A percentile compares a stretch with the other conserved stretches of the same genome.
These are phyloP conservation scores for Ceratocystis smalleyi DNA, from an alignment of 2,329 filamentous ascomycete species.

Conservation along the genomic window DNA sequence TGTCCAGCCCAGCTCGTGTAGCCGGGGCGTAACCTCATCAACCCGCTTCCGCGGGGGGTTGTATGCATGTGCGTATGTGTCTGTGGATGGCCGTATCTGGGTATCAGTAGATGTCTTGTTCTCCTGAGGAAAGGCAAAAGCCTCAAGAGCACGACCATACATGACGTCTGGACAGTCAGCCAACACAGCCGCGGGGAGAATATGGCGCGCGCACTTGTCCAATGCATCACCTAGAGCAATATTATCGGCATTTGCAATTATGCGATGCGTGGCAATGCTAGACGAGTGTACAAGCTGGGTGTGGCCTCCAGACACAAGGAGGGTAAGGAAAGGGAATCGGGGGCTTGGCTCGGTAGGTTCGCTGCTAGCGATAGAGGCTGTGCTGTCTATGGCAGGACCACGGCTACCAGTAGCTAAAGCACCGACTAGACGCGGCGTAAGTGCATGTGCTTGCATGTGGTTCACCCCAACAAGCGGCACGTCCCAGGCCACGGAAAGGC, in stretches of 20 bases:
- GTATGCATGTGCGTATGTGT: conserved; percentile 34
- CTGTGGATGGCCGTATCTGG: conserved; percentile 1
- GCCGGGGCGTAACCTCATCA: conserved; percentile 38
- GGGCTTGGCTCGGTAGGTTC: not conserved
- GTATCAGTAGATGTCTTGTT: conserved; percentile 6
- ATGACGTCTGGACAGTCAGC: conserved; percentile 45
- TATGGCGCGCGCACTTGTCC: conserved; percentile 67
- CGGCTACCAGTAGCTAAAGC: conserved; percentile 32
- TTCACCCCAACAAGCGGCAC: conserved; percentile 75
- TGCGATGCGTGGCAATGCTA: conserved; percentile 50
- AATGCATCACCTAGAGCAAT: conserved; percentile 80
- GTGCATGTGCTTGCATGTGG: conserved; percentile 93
- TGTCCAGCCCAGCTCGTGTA: conserved; percentile 39
- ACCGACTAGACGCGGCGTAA: conserved; percentile 65
- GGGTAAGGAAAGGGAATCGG: conserved; percentile 66
- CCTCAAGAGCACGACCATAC: conserved; percentile 67
- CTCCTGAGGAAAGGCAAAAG: conserved; percentile 53
- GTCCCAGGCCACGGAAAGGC: conserved; percentile 67
- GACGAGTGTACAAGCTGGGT: conserved; percentile 68
- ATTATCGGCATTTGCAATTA: conserved; percentile 60
- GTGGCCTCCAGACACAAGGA: conserved; percentile 86
- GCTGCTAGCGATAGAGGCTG: not conserved
- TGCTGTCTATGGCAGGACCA: not conserved
- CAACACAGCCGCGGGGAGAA: conserved; percentile 50
- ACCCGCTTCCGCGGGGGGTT: conserved; percentile 38